phyloP scores from a whole-genome alignment of 345 rosid genomes.

The Ceriops zippeliana region DNA sequence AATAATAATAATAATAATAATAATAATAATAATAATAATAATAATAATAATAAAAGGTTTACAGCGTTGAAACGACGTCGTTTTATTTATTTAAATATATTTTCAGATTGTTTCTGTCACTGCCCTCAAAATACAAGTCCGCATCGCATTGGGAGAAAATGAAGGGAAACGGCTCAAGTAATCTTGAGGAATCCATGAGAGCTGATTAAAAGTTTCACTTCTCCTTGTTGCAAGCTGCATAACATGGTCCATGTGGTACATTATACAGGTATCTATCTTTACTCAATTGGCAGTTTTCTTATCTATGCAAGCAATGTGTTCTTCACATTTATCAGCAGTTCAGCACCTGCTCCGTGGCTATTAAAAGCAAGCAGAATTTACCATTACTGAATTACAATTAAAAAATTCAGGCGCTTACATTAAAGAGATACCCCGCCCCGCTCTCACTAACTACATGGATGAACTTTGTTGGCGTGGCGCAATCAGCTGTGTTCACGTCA shows the following conservation, averaged over 20 bases:
- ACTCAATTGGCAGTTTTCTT: not conserved
- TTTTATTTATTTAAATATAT: too few species aligned
- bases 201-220: conserved; percentile 59
- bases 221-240: conserved; percentile 57
- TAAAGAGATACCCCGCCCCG: conserved; percentile 60
- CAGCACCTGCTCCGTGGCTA: too few species aligned
- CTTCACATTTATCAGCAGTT: not conserved
- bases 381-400: not conserved
- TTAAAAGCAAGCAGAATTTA: not conserved
- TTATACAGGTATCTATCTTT: conserved; percentile 49
- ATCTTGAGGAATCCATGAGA: conserved; percentile 18
- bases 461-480: conserved; percentile 52
- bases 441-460: conserved; percentile 68
- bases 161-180: too few species aligned
- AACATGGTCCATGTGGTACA: conserved; percentile 53
- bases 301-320: too few species aligned
- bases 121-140: too few species aligned
- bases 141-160: too few species aligned
- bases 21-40: too few species aligned
- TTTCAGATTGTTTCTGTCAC: too few species aligned
- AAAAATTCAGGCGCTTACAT: conserved; percentile 43
- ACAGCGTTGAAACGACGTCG: too few species aligned
- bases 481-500: conserved; percentile 50
- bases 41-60: too few species aligned
- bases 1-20: too few species aligned